Base-by-base conservation (phyloP, 164 flowering plant species). In the Akebia trifoliata region DNA sequence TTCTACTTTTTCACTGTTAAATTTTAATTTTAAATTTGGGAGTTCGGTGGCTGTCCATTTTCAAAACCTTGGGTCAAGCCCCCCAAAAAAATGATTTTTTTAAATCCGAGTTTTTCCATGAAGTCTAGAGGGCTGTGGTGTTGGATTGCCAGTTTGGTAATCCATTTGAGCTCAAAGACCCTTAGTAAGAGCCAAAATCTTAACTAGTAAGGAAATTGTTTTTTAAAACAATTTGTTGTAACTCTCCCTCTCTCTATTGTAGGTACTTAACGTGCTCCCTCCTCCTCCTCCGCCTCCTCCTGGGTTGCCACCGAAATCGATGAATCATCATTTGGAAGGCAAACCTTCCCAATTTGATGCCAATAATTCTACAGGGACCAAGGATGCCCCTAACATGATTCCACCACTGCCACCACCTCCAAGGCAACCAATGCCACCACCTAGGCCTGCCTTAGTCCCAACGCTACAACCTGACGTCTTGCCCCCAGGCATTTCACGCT, bases 251-350 rank as follows among this genome's bases (percentile, higher is more conserved):
- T 54, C 9, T 38, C 49, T 48, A 37, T 58, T 57, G 30, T 56
- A 88, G 96, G 83, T 56, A n/a, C 68, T 75, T 25, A 25, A 61
- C 14, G 45, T 49, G 61, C 81, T 79, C 26, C 85, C 81, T 37
- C 88, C 83, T 40, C n/a, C n/a, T 26, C 93, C 84, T 25, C 96
- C 95, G 14, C 96, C 93, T 6, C 92, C 85, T 25, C 82, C 86
- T 30, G 86, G 86, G 14, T 36, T 82, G 76, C 83, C 75, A 0
- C 61, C 51, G 10, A 82, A 78, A 56, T 46, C 67, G 14, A 65
- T 52, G 12, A 69, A 58, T 66, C 74, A 73, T 60, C 82, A 71
- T 42, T 58, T 78, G 15, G 82, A 78, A 50, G 77, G 73, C 37
- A 60, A 67, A 47, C 21, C 65, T 37, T 64, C 83, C 26, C 80